Percentiles rank a stretch among this genome's conserved stretches.
These are phyloP conservation scores for Hymenoscyphus fructigenus DNA, from an alignment of 2,329 filamentous ascomycete species.

Conservation along the genomic window DNA sequence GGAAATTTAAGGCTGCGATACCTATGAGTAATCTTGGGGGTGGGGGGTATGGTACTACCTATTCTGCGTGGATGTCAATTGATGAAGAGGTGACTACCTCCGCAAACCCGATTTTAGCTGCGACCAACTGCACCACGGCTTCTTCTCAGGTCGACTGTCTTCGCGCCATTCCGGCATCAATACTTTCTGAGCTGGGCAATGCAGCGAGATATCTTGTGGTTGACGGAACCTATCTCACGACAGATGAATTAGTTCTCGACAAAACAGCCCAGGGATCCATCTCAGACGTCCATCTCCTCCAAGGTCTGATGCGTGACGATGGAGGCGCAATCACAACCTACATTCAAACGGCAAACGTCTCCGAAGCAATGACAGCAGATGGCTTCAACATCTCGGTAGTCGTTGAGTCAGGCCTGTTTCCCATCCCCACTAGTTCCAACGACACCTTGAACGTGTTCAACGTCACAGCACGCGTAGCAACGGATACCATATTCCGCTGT, in stretches of 20 bases:
- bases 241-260: conserved; percentile 17
- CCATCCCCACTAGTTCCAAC: conserved; percentile 21
- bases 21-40: conserved; percentile 27
- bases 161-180: conserved; percentile 17
- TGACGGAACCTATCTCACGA: conserved; percentile 34
- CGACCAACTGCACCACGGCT: conserved; percentile 24
- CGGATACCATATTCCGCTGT: conserved; percentile 35
- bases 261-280: conserved; percentile 15
- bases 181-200: conserved; percentile 10
- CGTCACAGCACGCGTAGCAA: conserved; percentile 35
- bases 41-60: conserved; percentile 25
- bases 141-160: conserved; percentile 26
- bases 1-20: conserved; percentile 27
- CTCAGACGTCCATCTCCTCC: conserved; percentile 31
- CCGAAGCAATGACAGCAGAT: conserved; percentile 11
- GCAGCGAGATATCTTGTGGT: conserved; percentile 28
- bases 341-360: conserved; percentile 23
- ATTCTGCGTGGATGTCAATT: conserved; percentile 25
- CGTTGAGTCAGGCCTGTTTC: conserved; percentile 19
- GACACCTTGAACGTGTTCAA: conserved; percentile 33
- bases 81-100: conserved; percentile 16
- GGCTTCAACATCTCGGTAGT: conserved; percentile 21
- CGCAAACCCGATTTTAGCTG: conserved; percentile 19
- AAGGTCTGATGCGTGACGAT: conserved; percentile 38
- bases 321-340: conserved; percentile 30